These are phyloP conservation scores for Tricholoma flavovirens DNA, from an alignment of 768 basidiomycete genomes.

Conservation along the genomic window DNA sequence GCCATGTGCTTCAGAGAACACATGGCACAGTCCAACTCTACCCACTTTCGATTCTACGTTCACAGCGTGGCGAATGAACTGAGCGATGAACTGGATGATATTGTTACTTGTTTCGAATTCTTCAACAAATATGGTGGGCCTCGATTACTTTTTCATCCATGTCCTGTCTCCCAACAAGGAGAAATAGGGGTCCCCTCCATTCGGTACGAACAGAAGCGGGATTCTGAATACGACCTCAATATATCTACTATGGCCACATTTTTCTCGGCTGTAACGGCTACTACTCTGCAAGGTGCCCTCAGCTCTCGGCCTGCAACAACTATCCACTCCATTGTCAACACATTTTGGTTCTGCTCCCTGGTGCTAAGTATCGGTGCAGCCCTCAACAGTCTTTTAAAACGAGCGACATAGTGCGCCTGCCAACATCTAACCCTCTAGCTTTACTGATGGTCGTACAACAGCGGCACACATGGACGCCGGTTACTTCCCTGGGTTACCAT, in stretches of 20 bases:
- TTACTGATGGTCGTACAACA: background rate
- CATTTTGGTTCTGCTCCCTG: conserved; percentile 20
- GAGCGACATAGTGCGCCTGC: conserved; percentile 19
- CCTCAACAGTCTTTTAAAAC: conserved; percentile 21
- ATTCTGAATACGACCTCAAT: conserved; percentile 8
- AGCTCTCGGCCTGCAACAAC: background rate
- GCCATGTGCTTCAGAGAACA: conserved; percentile 6
- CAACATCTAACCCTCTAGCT: background rate
- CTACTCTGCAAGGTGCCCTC: conserved; percentile 15
- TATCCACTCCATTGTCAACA: conserved; percentile 13
- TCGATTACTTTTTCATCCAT: background rate
- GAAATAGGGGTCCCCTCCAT: conserved; percentile 16
- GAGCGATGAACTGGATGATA: conserved; percentile 5
- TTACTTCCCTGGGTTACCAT: conserved; percentile 12
- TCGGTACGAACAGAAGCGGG: conserved; percentile 15
- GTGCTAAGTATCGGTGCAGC: conserved; percentile 21
- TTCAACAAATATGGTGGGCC: conserved; percentile 15
- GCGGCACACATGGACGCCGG: conserved; percentile 13
- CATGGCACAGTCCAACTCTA: conserved; percentile 2
- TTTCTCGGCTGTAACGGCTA: conserved; percentile 26
- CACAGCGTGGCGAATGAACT: conserved; percentile 13
- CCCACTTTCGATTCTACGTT: conserved; percentile 10
- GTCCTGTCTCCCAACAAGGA: background rate
- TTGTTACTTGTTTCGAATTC: conserved; percentile 8
- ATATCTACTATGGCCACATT: conserved; percentile 21